Evolutionary conservation across 164 flowering plant species (phyloP).

Genomic region (Kalanchoe fedtschenkoi): DNA sequence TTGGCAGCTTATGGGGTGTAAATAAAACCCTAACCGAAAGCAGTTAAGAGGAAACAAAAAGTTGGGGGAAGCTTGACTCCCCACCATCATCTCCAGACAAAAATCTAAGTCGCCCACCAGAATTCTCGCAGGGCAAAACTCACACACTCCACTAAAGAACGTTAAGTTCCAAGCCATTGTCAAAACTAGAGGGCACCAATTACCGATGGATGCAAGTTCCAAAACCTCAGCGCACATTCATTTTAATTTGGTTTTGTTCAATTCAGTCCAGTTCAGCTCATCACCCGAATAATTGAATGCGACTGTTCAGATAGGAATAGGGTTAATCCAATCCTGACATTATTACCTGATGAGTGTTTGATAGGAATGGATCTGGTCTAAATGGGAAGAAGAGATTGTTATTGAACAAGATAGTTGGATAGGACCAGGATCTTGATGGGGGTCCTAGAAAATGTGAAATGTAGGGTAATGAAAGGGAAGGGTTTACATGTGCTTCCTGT

Average conservation of each 20-base stretch:
- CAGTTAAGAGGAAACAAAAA: no score
- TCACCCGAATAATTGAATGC: no score
- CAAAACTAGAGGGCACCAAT: background rate
- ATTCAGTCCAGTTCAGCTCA: background rate
- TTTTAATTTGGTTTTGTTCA: background rate
- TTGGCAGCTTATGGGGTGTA: background rate
- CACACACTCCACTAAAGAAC: no score
- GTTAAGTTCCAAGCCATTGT: background rate
- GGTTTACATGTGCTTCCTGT: background rate
- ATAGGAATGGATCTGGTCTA: background rate
- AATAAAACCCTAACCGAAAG: no score
- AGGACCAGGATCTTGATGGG: background rate
- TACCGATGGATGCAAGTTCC: background rate
- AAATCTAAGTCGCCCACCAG: background rate
- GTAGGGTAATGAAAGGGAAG: slow-evolving; percentile 1
- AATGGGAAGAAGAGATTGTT: background rate
- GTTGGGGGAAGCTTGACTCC: no score
- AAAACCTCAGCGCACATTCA: background rate
- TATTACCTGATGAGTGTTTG: no score
- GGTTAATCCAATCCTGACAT: no score
- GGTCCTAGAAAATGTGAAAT: slow-evolving; percentile 1
- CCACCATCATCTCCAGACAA: background rate
- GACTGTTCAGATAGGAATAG: no score
- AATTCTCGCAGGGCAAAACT: slow-evolving; percentile 3
- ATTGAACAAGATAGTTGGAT: background rate